Evolutionary conservation across 192 early-diverging fungal species (phyloP).

Genomic region (Linnemannia hyalina): DNA sequence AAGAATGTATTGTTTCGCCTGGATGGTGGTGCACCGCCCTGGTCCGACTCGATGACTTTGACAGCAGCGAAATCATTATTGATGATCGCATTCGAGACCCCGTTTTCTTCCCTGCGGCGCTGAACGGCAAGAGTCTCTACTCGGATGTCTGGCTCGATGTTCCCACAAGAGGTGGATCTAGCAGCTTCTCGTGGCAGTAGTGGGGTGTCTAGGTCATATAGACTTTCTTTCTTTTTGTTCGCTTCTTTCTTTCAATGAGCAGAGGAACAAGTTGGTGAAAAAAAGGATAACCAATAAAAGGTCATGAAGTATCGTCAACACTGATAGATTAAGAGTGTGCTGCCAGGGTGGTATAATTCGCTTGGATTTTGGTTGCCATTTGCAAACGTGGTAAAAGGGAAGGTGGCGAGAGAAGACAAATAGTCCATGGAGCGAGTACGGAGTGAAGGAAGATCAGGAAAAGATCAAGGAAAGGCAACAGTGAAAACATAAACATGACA

Average conservation of each 20-base stretch:
- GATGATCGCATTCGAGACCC: constrained; percentile 4
- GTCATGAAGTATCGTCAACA: too few relatives aligned
- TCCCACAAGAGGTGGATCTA: not conserved
- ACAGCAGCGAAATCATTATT: constrained; percentile 9
- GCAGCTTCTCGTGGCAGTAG: not conserved
- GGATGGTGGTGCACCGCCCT: constrained; percentile 24
- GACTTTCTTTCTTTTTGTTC: not conserved
- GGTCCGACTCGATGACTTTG: constrained; percentile 12
- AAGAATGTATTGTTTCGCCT: constrained; percentile 27
- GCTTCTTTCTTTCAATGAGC: not conserved
- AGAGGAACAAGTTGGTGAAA: too few relatives aligned
- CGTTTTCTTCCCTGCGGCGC: constrained; percentile 21
- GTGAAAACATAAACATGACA: too few relatives aligned
- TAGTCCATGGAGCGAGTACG: too few relatives aligned
- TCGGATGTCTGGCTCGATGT: constrained; percentile 18
- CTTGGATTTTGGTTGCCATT: too few relatives aligned
- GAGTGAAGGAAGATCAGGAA: too few relatives aligned
- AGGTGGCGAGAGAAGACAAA: too few relatives aligned
- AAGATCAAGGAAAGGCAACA: too few relatives aligned
- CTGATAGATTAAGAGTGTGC: too few relatives aligned
- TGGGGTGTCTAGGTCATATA: not conserved
- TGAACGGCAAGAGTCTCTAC: constrained; percentile 22
- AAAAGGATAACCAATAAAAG: too few relatives aligned
- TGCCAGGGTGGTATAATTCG: too few relatives aligned
- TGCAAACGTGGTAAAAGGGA: too few relatives aligned